A percentile compares a stretch with the other conserved stretches of the same genome.
These are phyloP conservation scores for Coprinopsis cinerea DNA, from an alignment of 768 basidiomycete species.

Conservation along the genomic window DNA sequence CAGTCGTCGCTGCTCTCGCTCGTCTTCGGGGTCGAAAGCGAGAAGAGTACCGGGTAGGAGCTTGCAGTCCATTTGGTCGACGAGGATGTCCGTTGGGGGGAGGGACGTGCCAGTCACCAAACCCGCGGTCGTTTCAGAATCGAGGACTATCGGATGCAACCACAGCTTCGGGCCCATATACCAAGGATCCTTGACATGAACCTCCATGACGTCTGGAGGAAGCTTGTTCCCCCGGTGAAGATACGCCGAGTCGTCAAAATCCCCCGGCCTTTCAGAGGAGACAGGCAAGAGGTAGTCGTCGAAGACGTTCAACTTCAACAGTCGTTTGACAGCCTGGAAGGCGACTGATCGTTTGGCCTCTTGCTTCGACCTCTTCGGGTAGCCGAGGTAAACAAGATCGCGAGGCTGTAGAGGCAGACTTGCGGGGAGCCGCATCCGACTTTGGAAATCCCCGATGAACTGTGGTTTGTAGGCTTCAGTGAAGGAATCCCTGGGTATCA, in stretches of 20 bases:
- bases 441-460: slow-evolving; percentile 55
- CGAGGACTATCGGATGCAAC: slow-evolving; percentile 55
- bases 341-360: slow-evolving; percentile 82
- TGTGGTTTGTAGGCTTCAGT: slow-evolving; percentile 55
- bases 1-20: slow-evolving; percentile 38
- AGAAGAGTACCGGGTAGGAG: slow-evolving; percentile 29
- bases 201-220: slow-evolving; percentile 51
- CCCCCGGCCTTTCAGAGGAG: too few relatives aligned
- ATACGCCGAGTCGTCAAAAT: too few relatives aligned
- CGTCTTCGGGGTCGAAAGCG: slow-evolving; percentile 38
- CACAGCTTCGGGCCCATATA: slow-evolving; percentile 48
- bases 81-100: slow-evolving; percentile 38
- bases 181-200: slow-evolving; percentile 65
- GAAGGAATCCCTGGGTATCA: slow-evolving; percentile 68
- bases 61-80: slow-evolving; percentile 27
- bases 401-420: slow-evolving; percentile 53
- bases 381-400: slow-evolving; percentile 54
- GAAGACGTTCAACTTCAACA: slow-evolving; percentile 69
- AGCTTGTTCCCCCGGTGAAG: slow-evolving; percentile 22
- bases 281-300: slow-evolving; percentile 80
- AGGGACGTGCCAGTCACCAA: slow-evolving; percentile 63
- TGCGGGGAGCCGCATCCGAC: slow-evolving; percentile 59
- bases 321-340: slow-evolving; percentile 66
- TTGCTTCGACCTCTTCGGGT: slow-evolving; percentile 57
- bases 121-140: slow-evolving; percentile 47